These are phyloP conservation scores for Candida insectalens DNA, from an alignment of 805 yeast species.

Conservation along the genomic window DNA sequence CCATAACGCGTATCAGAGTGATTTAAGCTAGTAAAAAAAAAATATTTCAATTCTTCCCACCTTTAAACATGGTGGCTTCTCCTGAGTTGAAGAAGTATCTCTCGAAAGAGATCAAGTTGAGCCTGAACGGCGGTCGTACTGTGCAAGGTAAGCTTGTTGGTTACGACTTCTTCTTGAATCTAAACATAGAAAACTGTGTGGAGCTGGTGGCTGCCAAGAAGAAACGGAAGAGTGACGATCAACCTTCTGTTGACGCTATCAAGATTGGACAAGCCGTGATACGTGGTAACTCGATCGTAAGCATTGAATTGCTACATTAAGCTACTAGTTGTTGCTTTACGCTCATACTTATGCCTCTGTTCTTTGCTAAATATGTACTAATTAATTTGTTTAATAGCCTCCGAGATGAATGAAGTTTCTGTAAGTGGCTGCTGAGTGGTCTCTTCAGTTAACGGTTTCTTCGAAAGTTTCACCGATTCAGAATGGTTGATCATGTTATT, in stretches of 20 bases:
- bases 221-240: constrained; percentile 1
- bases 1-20: too few relatives aligned
- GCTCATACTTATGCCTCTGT: too few relatives aligned
- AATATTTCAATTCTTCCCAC: background rate
- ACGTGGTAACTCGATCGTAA: constrained; percentile 44
- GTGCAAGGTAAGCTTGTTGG: constrained; percentile 80
- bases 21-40: background rate
- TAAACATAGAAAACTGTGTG: constrained; percentile 20
- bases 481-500: constrained; percentile 6
- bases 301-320: constrained; percentile 31
- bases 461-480: too few relatives aligned
- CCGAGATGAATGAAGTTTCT: constrained; percentile 3
- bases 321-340: background rate
- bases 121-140: constrained; percentile 69
- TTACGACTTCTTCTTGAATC: constrained; percentile 49
- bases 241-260: constrained; percentile 8
- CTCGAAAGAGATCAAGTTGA: constrained; percentile 66
- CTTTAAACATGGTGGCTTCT: constrained; percentile 21
- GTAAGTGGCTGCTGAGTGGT: too few relatives aligned
- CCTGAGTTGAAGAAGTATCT: constrained; percentile 47
- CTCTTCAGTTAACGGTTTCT: too few relatives aligned
- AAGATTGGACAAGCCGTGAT: constrained; percentile 29
- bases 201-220: constrained; percentile 4
- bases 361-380: too few relatives aligned
- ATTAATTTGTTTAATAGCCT: background rate